phyloP scores from a whole-genome alignment of 257 asterid genomes.

The Scutellaria barbata region DNA sequence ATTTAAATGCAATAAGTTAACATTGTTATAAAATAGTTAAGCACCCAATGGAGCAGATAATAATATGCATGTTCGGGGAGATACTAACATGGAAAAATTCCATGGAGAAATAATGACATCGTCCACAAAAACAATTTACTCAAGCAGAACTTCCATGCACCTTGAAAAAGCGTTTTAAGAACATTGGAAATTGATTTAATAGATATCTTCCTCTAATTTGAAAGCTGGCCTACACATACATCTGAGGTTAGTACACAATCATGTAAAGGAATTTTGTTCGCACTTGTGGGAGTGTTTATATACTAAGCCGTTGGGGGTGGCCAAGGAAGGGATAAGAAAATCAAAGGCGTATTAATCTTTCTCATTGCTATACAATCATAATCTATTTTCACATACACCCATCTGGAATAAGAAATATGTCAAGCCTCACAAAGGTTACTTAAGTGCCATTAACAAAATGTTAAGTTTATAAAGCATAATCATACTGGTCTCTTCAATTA shows the following conservation, averaged over 20 bases:
- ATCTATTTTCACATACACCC: background rate
- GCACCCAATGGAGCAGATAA: too few species aligned
- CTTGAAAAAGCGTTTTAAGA: background rate
- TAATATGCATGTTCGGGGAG: background rate
- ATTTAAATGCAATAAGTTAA: background rate
- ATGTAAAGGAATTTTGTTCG: background rate
- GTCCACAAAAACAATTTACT: background rate
- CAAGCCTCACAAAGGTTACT: background rate
- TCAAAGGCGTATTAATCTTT: background rate
- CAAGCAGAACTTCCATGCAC: background rate
- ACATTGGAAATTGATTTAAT: too few species aligned
- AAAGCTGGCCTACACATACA: background rate
- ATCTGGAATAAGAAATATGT: constrained; percentile 6
- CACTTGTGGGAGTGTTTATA: too few species aligned
- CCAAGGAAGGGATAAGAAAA: background rate
- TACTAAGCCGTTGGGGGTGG: too few species aligned
- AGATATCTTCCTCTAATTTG: background rate
- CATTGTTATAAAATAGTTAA: too few species aligned
- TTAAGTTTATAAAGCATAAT: too few species aligned
- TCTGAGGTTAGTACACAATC: background rate
- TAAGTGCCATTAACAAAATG: too few species aligned
- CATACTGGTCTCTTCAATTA: background rate
- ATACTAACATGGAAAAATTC: background rate
- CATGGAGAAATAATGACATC: background rate
- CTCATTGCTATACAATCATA: background rate